Base-by-base conservation (phyloP, 2,329 filamentous ascomycete genomes). In the Gaeumannomyces tritici region DNA sequence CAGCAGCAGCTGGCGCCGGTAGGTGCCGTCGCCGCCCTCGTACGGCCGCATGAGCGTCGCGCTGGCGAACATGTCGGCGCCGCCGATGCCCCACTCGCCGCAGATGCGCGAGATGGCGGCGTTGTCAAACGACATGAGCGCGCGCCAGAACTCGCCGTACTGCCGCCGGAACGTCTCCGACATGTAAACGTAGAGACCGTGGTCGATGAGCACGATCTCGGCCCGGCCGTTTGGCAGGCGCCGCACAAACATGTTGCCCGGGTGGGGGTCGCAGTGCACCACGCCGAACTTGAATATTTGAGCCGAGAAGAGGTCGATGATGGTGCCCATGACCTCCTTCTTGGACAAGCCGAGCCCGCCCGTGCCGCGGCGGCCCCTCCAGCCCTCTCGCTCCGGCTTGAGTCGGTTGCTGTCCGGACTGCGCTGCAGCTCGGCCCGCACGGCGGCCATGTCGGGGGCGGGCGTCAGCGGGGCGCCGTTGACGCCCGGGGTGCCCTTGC, bases 251-350 rank as follows among this genome's bases (percentile, higher is more conserved):
- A 98, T 95, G 76, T 99, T 99, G 31, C 93, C 93, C 1, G 95
- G 95, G 71, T 99, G 95, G 12, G 95, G 95, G 73, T 99, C 95
- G 76, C 93, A 97, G 77, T 99, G 93, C 0, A 98, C 90, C 56
- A 90, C 84, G 15, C 95, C 95, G 90, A 91, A 98, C 66, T 96
- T 88, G 79, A 97, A 99, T 83, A 98, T 98, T 72, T 98, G 93
- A 2, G 91, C 93, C n/a, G 89, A 90, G 79, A 98, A 99, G 42
- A 98, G 83, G 73, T 97, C 93, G 60, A 97, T 85, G 87, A 98
- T 97, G 35, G 91, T 97, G 7, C 89, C 89, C 95, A 98, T 98
- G 64, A 97, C 91, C 64, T 93, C 89, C 70, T 89, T 90, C 33
- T 91, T 80, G 9, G 85, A 87, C 3, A 99, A 79, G 0, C 95